phyloP scores from a whole-genome alignment of 2,329 filamentous ascomycete species.

The Domatiomyces globalis region DNA sequence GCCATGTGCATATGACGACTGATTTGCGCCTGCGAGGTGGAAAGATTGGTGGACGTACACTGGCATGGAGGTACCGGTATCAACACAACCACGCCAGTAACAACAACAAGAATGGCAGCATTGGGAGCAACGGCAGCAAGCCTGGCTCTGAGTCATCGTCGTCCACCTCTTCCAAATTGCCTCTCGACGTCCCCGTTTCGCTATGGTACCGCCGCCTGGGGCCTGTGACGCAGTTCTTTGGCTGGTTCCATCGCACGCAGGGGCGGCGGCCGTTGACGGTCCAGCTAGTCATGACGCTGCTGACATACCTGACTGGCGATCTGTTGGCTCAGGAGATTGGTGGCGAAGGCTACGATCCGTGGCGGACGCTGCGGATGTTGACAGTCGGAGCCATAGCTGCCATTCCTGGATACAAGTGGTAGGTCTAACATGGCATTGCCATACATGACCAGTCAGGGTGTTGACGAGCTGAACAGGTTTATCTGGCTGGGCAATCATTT shows the following conservation, averaged over 20 bases:
- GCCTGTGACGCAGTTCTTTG: conserved; percentile 17
- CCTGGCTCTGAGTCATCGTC: not conserved
- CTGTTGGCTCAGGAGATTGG: conserved; percentile 19
- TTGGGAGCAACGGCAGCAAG: not conserved
- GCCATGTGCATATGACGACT: not conserved
- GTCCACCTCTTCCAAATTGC: conserved; percentile 1
- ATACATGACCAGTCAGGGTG: not conserved
- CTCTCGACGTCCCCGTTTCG: conserved; percentile 15
- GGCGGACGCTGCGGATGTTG: conserved; percentile 56
- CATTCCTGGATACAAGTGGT: conserved; percentile 76
- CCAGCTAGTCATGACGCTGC: conserved; percentile 59
- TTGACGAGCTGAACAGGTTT: conserved; percentile 41
- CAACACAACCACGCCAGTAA: not conserved
- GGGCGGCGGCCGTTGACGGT: conserved; percentile 60
- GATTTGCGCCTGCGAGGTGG: not conserved
- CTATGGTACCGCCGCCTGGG: conserved; percentile 19
- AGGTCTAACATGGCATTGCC: conserved; percentile 19
- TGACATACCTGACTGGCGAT: conserved; percentile 54
- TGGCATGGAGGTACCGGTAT: not conserved
- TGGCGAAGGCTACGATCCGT: conserved; percentile 48
- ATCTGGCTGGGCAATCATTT: conserved; percentile 67
- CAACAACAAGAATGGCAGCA: not conserved
- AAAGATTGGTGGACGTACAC: not conserved
- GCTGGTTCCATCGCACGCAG: conserved; percentile 43
- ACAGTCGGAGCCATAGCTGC: conserved; percentile 58